A percentile compares a stretch with the other conserved stretches of the same genome.
Conservation (phyloP, 176 grass and related monocot genomes). For the Panicum miliaceum region DNA sequence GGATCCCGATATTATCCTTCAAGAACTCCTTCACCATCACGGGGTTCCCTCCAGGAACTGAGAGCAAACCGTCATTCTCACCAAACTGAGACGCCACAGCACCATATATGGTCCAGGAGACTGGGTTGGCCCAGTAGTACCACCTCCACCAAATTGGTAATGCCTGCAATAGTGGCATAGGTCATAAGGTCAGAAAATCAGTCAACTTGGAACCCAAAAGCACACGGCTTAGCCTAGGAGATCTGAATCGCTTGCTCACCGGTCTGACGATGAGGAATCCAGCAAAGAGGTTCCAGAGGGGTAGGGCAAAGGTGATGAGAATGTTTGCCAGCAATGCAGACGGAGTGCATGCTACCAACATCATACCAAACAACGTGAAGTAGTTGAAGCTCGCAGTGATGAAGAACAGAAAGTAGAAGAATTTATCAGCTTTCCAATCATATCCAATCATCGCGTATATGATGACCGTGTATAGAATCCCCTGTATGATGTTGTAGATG, state of each 20-base stretch:
- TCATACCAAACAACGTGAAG: slow-evolving; percentile 86
- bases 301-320: slow-evolving; percentile 56
- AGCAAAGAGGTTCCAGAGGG: slow-evolving; percentile 83
- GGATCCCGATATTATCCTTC: slow-evolving; percentile 52
- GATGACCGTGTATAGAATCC: slow-evolving; percentile 60
- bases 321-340: slow-evolving; percentile 64
- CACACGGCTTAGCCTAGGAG: too few species aligned
- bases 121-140: slow-evolving; percentile 88
- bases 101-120: slow-evolving; percentile 85
- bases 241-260: slow-evolving; percentile 43
- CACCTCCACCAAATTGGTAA: slow-evolving; percentile 97
- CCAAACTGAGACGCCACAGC: slow-evolving; percentile 71
- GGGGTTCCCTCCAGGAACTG: slow-evolving; percentile 42
- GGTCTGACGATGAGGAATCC: slow-evolving; percentile 72
- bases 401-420: slow-evolving; percentile 89
- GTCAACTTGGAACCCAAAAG: not conserved
- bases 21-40: slow-evolving; percentile 53
- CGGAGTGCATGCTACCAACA: slow-evolving; percentile 69
- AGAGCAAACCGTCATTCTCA: not conserved
- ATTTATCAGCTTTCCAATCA: slow-evolving; percentile 63
- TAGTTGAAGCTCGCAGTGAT: slow-evolving; percentile 71
- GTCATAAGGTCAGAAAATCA: not conserved
- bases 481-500: slow-evolving; percentile 68
- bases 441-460: slow-evolving; percentile 88
- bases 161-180: slow-evolving; percentile 28